These are phyloP conservation scores for Nematodospora valgi DNA, from an alignment of 805 yeast species.

Conservation along the genomic window DNA sequence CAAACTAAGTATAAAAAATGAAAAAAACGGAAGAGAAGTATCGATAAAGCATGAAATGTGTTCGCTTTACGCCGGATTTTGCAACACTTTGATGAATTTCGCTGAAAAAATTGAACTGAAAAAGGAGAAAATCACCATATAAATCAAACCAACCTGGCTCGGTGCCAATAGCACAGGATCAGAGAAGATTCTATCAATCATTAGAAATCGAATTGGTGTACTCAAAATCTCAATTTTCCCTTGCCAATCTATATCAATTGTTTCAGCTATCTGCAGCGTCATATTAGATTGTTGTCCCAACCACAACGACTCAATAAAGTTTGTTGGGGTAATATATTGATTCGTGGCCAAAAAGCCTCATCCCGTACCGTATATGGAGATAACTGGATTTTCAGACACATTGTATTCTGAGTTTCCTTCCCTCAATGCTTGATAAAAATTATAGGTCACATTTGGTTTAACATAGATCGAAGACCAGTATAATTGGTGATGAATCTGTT, in stretches of 20 bases:
- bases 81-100: constrained; percentile 52
- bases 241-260: constrained; percentile 13
- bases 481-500: constrained; percentile 49
- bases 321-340: constrained; percentile 38
- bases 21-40: constrained; percentile 44
- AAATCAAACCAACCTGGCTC: constrained; percentile 71
- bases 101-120: constrained; percentile 62
- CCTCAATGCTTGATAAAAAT: constrained; percentile 38
- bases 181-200: constrained; percentile 42
- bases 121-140: constrained; percentile 66
- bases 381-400: constrained; percentile 28
- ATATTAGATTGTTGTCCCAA: constrained; percentile 21
- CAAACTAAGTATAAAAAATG: constrained; percentile 56
- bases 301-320: constrained; percentile 31
- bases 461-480: constrained; percentile 67
- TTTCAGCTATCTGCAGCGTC: constrained; percentile 16
- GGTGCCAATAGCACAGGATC: constrained; percentile 60
- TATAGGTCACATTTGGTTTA: constrained; percentile 42
- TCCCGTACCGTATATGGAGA: constrained; percentile 57
- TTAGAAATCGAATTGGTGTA: constrained; percentile 31
- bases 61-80: constrained; percentile 36
- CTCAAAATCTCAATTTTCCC: constrained; percentile 11
- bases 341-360: constrained; percentile 54
- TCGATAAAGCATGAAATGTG: constrained; percentile 52
- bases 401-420: constrained; percentile 26